Percentiles rank a stretch among this genome's conserved stretches.
Evolutionary conservation across 306 rosid species (phyloP).

Genomic region (Cicer judaicum): DNA sequence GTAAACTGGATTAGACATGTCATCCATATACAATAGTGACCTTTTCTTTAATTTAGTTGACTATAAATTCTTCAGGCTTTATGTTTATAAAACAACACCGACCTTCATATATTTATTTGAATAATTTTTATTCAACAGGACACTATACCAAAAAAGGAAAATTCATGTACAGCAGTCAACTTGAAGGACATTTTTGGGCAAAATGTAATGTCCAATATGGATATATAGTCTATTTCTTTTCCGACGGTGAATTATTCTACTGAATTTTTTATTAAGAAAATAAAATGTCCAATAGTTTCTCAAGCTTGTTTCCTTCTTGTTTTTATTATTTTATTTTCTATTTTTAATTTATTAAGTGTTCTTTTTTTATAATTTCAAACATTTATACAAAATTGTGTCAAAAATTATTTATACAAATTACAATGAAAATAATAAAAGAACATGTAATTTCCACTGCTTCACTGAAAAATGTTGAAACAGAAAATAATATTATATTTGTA

Average conservation of each 20-base stretch:
- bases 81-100: not conserved
- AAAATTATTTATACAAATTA: too few species aligned
- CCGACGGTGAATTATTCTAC: not conserved
- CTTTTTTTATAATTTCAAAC: too few species aligned
- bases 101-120: not conserved
- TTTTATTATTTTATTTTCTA: too few species aligned
- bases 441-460: too few species aligned
- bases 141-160: conserved; percentile 3
- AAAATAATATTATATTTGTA: too few species aligned
- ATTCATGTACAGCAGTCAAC: not conserved
- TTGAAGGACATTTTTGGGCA: not conserved
- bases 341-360: too few species aligned
- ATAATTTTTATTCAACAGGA: not conserved
- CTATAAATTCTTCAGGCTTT: not conserved
- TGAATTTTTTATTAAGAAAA: not conserved
- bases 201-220: not conserved
- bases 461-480: too few species aligned
- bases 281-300: not conserved
- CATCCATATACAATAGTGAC: not conserved
- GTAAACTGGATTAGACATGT: not conserved
- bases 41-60: not conserved
- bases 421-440: too few species aligned
- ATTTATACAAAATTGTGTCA: too few species aligned
- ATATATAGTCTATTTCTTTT: not conserved
- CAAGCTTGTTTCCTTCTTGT: too few species aligned